These are phyloP conservation scores for Microdochium nivale DNA, from an alignment of 2,329 filamentous ascomycete species.

Conservation along the genomic window DNA sequence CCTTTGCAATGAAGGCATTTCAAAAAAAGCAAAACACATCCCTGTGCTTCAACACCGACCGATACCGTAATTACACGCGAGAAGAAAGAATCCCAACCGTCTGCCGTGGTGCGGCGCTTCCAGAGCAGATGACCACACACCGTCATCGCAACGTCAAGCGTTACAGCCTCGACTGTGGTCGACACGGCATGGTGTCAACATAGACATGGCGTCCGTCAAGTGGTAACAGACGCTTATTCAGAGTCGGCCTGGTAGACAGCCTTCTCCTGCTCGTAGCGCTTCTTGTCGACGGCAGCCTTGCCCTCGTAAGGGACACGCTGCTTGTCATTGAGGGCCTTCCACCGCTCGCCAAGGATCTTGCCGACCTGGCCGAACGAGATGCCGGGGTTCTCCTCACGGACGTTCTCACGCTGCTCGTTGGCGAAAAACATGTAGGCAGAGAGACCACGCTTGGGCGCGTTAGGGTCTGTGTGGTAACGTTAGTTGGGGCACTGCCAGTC, in stretches of 20 bases:
- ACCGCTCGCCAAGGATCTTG: slow-evolving; percentile 96
- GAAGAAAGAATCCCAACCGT: slow-evolving; percentile 14
- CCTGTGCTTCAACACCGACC: slow-evolving; percentile 23
- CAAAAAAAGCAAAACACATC: slow-evolving; percentile 19
- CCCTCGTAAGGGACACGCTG: slow-evolving; percentile 91
- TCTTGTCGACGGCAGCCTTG: slow-evolving; percentile 96
- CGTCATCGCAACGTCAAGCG: slow-evolving; percentile 12
- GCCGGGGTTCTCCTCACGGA: slow-evolving; percentile 95
- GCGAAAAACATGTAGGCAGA: slow-evolving; percentile 99
- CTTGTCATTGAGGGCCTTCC: slow-evolving; percentile 94
- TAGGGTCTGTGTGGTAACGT: slow-evolving; percentile 58
- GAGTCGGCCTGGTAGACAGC: slow-evolving; percentile 58
- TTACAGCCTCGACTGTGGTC: neutral
- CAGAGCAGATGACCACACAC: slow-evolving; percentile 11
- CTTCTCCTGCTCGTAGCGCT: slow-evolving; percentile 98
- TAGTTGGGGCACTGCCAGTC: neutral
- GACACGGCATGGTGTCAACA: neutral
- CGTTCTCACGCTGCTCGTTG: slow-evolving; percentile 97
- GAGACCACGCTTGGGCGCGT: slow-evolving; percentile 97
- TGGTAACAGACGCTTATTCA: slow-evolving; percentile 40
- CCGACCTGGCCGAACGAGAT: slow-evolving; percentile 97
- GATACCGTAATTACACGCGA: slow-evolving; percentile 19
- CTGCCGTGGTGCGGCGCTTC: slow-evolving; percentile 12
- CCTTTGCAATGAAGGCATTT: slow-evolving; percentile 6
- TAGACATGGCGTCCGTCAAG: neutral